Conservation (phyloP, 2,329 filamentous ascomycete genomes). For the Elsinoe fawcettii region DNA sequence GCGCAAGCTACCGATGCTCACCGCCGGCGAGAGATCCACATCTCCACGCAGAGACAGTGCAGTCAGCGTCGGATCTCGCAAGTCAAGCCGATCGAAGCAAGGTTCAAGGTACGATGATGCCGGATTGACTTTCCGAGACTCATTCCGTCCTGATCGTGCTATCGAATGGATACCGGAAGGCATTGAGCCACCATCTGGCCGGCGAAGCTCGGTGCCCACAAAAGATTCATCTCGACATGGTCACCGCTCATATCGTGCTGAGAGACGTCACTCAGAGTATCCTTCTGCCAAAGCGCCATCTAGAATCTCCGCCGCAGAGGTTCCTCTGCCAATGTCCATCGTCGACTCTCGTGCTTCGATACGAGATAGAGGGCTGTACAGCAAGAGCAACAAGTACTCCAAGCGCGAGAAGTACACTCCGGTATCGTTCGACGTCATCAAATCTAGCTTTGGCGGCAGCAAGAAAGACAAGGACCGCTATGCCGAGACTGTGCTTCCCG, state of each 20-base stretch:
- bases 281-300: constrained; percentile 15
- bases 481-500: constrained; percentile 39
- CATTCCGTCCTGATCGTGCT: not conserved
- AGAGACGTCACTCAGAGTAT: constrained; percentile 18
- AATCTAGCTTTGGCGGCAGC: constrained; percentile 18
- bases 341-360: constrained; percentile 12
- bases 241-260: not conserved
- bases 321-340: constrained; percentile 16
- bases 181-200: not conserved
- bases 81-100: constrained; percentile 20
- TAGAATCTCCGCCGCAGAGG: constrained; percentile 18
- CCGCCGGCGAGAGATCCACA: not conserved
- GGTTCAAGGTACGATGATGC: not conserved
- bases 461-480: constrained; percentile 25
- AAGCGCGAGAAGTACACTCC: not conserved
- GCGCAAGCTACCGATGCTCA: not conserved
- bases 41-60: constrained; percentile 22
- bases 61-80: constrained; percentile 17
- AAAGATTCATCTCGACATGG: not conserved
- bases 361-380: not conserved
- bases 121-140: not conserved
- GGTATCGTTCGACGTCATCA: constrained; percentile 4
- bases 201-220: constrained; percentile 1
- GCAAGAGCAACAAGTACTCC: not conserved
- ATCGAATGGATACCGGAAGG: constrained; percentile 7